Conservation (phyloP, 1,284 basidiomycete genomes). For the Fomitiporia mediterranea region DNA sequence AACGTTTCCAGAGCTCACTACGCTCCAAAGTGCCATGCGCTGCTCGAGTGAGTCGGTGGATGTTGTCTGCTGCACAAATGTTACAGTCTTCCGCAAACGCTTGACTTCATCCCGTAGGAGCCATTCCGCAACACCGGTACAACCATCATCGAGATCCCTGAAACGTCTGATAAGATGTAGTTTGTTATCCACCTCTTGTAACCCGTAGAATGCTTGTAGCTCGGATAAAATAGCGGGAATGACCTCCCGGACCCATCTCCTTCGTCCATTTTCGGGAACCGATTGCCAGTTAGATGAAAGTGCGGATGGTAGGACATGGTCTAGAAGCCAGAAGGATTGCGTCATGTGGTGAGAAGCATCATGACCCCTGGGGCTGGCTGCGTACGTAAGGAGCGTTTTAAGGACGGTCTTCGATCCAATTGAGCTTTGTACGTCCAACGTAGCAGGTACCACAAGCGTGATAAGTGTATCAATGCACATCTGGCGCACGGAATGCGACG, state of each 20-base stretch:
- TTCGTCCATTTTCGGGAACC: conserved; percentile 28
- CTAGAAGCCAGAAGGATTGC: conserved; percentile 53
- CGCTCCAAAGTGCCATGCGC: conserved; percentile 26
- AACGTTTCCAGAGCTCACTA: conserved; percentile 32
- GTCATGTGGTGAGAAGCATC: conserved; percentile 54
- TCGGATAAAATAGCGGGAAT: conserved; percentile 54
- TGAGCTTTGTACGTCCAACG: conserved; percentile 29
- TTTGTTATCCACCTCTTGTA: conserved; percentile 52
- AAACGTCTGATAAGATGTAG: conserved; percentile 52
- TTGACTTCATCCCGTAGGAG: conserved; percentile 57
- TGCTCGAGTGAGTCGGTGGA: conserved; percentile 29
- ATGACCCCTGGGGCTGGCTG: conserved; percentile 32
- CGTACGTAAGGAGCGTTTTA: conserved; percentile 48
- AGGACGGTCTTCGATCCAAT: conserved; percentile 45
- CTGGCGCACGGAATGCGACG: conserved; percentile 42
- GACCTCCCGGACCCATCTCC: conserved; percentile 46
- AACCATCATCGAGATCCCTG: conserved; percentile 50
- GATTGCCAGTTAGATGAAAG: conserved; percentile 23
- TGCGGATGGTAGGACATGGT: conserved; percentile 48
- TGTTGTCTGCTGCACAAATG: conserved; percentile 32
- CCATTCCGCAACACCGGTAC: conserved; percentile 66
- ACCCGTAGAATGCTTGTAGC: conserved; percentile 48
- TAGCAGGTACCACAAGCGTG: conserved; percentile 33
- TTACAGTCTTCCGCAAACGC: conserved; percentile 35
- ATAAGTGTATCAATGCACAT: conserved; percentile 48